Evolutionary conservation across 805 yeast species (phyloP).

Genomic region (Zygoascus ofunaensis): DNA sequence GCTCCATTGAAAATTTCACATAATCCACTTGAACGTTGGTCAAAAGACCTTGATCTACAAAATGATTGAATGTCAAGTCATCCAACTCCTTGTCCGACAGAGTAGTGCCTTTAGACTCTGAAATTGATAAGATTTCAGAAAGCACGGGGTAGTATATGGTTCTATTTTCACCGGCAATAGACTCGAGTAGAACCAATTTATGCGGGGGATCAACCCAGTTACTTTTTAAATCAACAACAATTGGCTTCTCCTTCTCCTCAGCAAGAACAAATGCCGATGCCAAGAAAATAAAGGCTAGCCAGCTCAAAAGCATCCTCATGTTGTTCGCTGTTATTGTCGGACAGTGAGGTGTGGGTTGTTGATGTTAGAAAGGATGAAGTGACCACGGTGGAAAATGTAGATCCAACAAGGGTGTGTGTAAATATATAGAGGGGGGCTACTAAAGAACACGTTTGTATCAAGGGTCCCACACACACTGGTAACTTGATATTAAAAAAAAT

Average conservation of each 20-base stretch:
- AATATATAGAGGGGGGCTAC: too few relatives aligned
- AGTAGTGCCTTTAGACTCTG: slow-evolving; percentile 12
- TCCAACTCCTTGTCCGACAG: slow-evolving; percentile 12
- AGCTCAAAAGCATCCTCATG: too few relatives aligned
- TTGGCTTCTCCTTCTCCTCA: slow-evolving; percentile 5
- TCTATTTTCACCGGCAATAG: slow-evolving; percentile 25
- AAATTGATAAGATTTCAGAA: slow-evolving; percentile 13
- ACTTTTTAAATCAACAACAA: slow-evolving; percentile 12
- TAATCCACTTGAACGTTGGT: slow-evolving; percentile 12
- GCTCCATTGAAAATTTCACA: slow-evolving; percentile 37
- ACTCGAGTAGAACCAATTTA: slow-evolving; percentile 21
- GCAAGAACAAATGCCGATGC: slow-evolving; percentile 2
- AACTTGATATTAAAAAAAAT: too few relatives aligned
- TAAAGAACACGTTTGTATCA: too few relatives aligned
- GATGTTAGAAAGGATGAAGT: too few relatives aligned
- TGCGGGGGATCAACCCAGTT: slow-evolving; percentile 18
- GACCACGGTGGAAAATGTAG: too few relatives aligned
- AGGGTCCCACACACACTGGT: too few relatives aligned
- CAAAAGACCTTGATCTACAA: slow-evolving; percentile 13
- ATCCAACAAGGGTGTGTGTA: too few relatives aligned
- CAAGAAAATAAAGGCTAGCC: neutral
- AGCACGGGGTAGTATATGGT: slow-evolving; percentile 29
- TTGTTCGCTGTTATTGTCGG: too few relatives aligned
- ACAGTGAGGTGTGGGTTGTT: too few relatives aligned
- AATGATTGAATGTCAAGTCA: slow-evolving; percentile 17